phyloP scores from a whole-genome alignment of 441 rosid genomes.

The Rhodomyrtus psidioides region DNA sequence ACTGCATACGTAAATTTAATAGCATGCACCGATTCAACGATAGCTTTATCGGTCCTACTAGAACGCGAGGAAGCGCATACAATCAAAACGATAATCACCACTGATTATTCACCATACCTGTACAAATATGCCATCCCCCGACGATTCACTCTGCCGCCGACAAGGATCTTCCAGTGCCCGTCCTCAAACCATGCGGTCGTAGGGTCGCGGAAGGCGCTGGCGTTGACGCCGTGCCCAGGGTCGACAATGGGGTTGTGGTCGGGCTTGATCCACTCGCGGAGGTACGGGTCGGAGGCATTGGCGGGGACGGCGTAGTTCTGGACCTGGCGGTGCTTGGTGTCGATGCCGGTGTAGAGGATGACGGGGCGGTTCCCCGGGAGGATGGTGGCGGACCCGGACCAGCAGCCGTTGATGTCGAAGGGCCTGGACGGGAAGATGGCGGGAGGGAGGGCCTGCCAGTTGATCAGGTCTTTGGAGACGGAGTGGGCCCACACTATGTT shows the following conservation, averaged over 20 bases:
- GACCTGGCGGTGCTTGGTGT: slow-evolving; percentile 29
- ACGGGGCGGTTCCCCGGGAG: slow-evolving; percentile 48
- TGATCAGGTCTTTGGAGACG: slow-evolving; percentile 67
- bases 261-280: slow-evolving; percentile 79
- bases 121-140: slow-evolving; percentile 62
- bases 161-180: slow-evolving; percentile 50
- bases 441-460: slow-evolving; percentile 59
- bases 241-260: slow-evolving; percentile 48
- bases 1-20: neutral
- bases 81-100: neutral
- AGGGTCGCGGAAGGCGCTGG: slow-evolving; percentile 80
- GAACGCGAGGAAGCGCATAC: neutral
- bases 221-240: slow-evolving; percentile 42
- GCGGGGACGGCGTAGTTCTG: slow-evolving; percentile 67
- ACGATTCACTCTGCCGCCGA: slow-evolving; percentile 42
- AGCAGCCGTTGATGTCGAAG: slow-evolving; percentile 66
- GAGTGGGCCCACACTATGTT: slow-evolving; percentile 96
- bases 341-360: slow-evolving; percentile 68
- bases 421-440: slow-evolving; percentile 64
- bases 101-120: neutral
- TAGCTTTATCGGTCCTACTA: neutral
- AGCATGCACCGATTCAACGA: too few species aligned
- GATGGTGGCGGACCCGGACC: slow-evolving; percentile 88
- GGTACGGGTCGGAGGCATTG: slow-evolving; percentile 63
- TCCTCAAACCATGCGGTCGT: slow-evolving; percentile 71